Evolutionary conservation across 2,329 filamentous ascomycete species (phyloP), one percentile per base, ranked within the genome.

Genomic region (Epichloe bromicola): DNA sequence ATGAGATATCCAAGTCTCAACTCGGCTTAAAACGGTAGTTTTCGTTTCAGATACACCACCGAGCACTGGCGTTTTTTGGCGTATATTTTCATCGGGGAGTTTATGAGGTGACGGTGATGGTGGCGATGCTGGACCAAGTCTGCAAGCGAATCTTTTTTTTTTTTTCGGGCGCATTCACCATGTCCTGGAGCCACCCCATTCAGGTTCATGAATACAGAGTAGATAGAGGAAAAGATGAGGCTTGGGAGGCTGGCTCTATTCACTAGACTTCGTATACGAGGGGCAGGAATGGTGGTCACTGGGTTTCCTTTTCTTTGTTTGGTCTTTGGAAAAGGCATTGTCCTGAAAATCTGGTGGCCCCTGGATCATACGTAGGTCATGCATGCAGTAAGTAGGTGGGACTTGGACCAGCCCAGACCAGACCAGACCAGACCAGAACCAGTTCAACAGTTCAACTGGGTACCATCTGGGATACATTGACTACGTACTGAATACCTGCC

Each of bases 1-100:
- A 26, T 38, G 33, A 46, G 19, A 46, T 37, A 14, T 15, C 17
- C 45, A 46, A 19, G 12, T 50, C 20, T 46, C 23, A 26, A 23
- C 49, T 46, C 20, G 48, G n/a, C 19, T 39, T 33, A 14, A 20
- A 48, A 45, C 23, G 50, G 46, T 51, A 19, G 34, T 40, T 48
- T 47, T 42, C 15, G 33, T 43, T 49, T 15, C 40, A 39, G 51
- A 51, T 49, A 48, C 42, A 53, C 44, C 40, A 63, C 56, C 55
- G 55, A 65, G 63, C 63, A 64, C 57, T 51, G 63, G 63, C 59
- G 63, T 64, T 65, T 57, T 49, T 19, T 14, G 43, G 43, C 30
- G 23, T 37, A 30, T 4, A 4, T 30, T 30, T 46, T 20, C 12
- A 4, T 46, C 3, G 6, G 11, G 15, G 3, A 36, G 11, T 20